Percentiles rank a stretch among this genome's conserved stretches.
Conservation (phyloP, 169 alveolate genomes). For the Ichthyophthirius multifiliis region DNA sequence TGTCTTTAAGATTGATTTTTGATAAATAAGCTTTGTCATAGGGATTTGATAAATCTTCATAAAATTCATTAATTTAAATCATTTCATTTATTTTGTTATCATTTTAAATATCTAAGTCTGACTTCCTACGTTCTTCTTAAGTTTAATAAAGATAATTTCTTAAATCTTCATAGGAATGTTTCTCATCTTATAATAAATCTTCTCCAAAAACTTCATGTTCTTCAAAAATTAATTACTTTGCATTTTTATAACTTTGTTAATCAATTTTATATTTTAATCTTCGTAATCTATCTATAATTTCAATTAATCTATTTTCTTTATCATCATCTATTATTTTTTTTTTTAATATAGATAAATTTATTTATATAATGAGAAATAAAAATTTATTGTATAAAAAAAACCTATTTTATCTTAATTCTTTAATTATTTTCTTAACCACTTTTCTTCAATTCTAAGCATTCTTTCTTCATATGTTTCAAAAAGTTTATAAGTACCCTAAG, state of each 20-base stretch:
- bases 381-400: not conserved
- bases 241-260: not conserved
- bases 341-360: not conserved
- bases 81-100: slow-evolving; percentile 1
- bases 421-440: not conserved
- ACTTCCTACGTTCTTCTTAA: not conserved
- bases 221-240: slow-evolving; percentile 4
- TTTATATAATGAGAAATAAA: not conserved
- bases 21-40: not conserved
- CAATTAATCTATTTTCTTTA: not conserved
- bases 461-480: slow-evolving; percentile 22
- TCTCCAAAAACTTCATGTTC: slow-evolving; percentile 13
- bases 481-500: not conserved
- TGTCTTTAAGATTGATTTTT: not conserved
- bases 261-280: slow-evolving; percentile 10
- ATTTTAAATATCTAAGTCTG: not conserved
- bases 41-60: not conserved
- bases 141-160: not conserved
- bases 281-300: not conserved
- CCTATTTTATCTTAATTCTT: not conserved
- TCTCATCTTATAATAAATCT: not conserved
- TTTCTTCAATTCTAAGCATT: slow-evolving; percentile 6
- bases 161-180: not conserved
- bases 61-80: not conserved
- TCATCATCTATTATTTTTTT: not conserved